Evolutionary conservation across 78 protist genomes (phyloP).

Genomic region (Guillardia theta): DNA sequence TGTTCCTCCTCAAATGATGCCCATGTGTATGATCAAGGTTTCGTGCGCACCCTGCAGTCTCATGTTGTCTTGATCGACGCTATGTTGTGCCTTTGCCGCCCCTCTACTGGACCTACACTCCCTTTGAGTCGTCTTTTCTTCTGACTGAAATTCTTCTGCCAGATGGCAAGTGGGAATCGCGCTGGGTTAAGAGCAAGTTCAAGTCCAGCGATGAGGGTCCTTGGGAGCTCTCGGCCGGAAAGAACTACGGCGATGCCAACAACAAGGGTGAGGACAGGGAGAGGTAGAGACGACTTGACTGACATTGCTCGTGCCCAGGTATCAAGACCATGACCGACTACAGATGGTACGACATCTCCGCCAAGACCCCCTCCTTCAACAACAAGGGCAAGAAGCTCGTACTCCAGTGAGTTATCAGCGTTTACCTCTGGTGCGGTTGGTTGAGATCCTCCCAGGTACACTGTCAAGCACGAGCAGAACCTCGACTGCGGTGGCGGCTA

Average conservation of each 20-base stretch:
- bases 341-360: conserved; percentile 30
- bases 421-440: too few relatives aligned
- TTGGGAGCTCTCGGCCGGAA: neutral
- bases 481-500: conserved; percentile 43
- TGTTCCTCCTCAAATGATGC: neutral
- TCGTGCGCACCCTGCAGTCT: neutral
- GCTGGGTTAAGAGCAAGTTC: neutral
- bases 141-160: neutral
- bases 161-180: neutral
- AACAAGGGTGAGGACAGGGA: conserved; percentile 37
- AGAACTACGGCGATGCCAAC: conserved; percentile 8
- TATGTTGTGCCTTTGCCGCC: neutral
- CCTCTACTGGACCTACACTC: neutral
- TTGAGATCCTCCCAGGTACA: too few relatives aligned
- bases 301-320: neutral
- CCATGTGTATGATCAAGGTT: neutral
- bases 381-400: conserved; percentile 31
- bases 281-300: too few relatives aligned
- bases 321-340: neutral
- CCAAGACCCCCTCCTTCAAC: conserved; percentile 18
- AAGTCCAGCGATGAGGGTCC: neutral
- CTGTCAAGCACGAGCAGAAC: conserved; percentile 37
- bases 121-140: neutral
- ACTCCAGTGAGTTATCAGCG: too few relatives aligned
- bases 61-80: neutral